Evolutionary conservation across 2,329 filamentous ascomycete genomes (phyloP).

Genomic region (Xylaria multiplex): DNA sequence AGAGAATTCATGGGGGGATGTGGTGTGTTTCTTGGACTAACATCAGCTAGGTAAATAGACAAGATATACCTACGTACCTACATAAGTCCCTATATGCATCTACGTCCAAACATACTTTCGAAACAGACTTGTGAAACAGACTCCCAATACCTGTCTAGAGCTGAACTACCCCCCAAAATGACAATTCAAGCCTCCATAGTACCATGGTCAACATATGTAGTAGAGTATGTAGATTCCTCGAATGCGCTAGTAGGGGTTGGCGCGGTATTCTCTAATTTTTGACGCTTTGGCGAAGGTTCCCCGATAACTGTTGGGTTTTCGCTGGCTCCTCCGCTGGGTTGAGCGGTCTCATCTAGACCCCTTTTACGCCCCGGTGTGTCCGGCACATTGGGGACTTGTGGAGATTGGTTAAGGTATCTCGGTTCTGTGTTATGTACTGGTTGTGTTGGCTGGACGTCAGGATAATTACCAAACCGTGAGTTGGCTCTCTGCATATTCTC

Average conservation of each 20-base stretch:
- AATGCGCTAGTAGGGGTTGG: neutral
- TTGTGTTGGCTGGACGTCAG: neutral
- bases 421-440: neutral
- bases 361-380: constrained; percentile 8
- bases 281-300: constrained; percentile 23
- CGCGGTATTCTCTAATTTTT: neutral
- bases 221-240: no score
- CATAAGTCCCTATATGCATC: no score
- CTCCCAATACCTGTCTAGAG: no score
- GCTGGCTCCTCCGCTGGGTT: neutral
- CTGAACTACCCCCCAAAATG: no score
- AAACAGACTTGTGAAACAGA: no score
- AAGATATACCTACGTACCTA: no score
- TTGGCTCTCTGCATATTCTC: neutral
- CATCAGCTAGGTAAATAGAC: no score
- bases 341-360: neutral
- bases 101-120: no score
- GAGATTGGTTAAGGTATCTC: neutral
- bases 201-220: no score
- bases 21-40: no score
- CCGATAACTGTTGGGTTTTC: neutral
- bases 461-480: no score
- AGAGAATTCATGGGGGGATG: no score
- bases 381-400: neutral
- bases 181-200: neutral